Evolutionary conservation across 2,329 filamentous ascomycete genomes (phyloP).

Genomic region (Hypoxylon rubiginosum): DNA sequence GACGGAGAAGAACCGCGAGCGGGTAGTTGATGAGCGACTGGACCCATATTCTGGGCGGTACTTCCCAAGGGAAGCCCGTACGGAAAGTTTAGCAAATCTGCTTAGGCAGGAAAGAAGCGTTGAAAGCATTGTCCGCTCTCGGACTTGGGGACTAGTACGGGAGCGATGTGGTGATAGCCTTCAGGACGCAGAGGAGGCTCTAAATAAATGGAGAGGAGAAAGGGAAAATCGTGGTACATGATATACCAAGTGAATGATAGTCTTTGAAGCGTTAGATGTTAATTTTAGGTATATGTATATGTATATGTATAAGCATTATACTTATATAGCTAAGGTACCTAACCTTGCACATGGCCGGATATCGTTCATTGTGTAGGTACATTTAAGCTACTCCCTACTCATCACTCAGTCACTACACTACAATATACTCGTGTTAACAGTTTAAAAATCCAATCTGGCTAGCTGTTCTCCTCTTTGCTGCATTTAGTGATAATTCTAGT

Average conservation of each 20-base stretch:
- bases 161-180: conserved; percentile 77
- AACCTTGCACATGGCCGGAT: background rate
- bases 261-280: background rate
- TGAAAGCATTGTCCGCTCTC: conserved; percentile 81
- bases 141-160: conserved; percentile 84
- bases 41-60: conserved; percentile 93
- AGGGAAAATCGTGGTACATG: conserved; percentile 32
- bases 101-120: conserved; percentile 82
- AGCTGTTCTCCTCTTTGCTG: background rate
- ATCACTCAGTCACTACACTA: too few species aligned
- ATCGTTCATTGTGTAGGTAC: background rate
- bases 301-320: background rate
- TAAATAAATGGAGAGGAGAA: conserved; percentile 49
- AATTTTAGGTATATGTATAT: background rate
- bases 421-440: conserved; percentile 13
- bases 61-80: conserved; percentile 82
- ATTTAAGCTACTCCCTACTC: conserved; percentile 7
- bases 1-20: conserved; percentile 76
- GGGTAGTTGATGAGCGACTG: conserved; percentile 85
- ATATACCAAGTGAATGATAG: background rate
- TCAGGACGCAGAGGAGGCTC: conserved; percentile 68
- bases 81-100: conserved; percentile 80
- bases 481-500: background rate
- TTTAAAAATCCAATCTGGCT: background rate
- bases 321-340: background rate